phyloP scores from a whole-genome alignment of 2,329 filamentous ascomycete genomes.

The Parafenestella ontariensis region DNA sequence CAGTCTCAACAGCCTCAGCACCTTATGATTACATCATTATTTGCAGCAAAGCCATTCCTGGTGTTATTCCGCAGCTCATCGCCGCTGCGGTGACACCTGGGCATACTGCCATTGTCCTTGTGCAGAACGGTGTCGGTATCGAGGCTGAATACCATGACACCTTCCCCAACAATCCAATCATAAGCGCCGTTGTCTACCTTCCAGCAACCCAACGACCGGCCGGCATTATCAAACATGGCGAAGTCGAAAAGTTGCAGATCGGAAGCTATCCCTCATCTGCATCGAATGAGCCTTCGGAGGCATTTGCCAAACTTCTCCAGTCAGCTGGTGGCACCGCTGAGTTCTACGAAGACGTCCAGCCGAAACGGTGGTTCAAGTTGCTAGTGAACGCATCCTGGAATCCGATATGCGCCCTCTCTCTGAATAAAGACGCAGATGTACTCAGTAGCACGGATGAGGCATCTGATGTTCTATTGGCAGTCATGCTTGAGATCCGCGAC shows the following conservation, averaged over 20 bases:
- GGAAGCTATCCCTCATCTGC: slow-evolving; percentile 56
- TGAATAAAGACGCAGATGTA: slow-evolving; percentile 61
- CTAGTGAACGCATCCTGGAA: slow-evolving; percentile 69
- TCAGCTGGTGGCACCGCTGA: slow-evolving; percentile 56
- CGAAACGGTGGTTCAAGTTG: slow-evolving; percentile 66
- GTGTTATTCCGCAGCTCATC: slow-evolving; percentile 47
- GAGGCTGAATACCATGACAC: slow-evolving; percentile 60
- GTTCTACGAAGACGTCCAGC: slow-evolving; percentile 63
- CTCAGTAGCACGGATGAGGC: slow-evolving; percentile 52
- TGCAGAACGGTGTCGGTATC: slow-evolving; percentile 69
- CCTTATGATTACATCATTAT: slow-evolving; percentile 59
- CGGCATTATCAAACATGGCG: slow-evolving; percentile 56
- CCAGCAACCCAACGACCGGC: slow-evolving; percentile 59
- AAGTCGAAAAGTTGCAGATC: slow-evolving; percentile 58
- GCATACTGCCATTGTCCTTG: slow-evolving; percentile 63
- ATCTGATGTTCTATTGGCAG: slow-evolving; percentile 45
- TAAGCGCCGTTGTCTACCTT: slow-evolving; percentile 64
- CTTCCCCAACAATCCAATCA: slow-evolving; percentile 61
- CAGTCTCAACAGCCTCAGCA: slow-evolving; percentile 23
- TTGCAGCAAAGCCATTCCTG: slow-evolving; percentile 56
- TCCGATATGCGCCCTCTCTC: slow-evolving; percentile 64
- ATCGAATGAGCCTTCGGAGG: slow-evolving; percentile 17
- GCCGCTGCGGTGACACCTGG: slow-evolving; percentile 47
- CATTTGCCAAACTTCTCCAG: slow-evolving; percentile 53
- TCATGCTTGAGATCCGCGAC: slow-evolving; percentile 56